These are phyloP conservation scores for Combretum micranthum DNA, from an alignment of 345 rosid genomes.

Conservation along the genomic window DNA sequence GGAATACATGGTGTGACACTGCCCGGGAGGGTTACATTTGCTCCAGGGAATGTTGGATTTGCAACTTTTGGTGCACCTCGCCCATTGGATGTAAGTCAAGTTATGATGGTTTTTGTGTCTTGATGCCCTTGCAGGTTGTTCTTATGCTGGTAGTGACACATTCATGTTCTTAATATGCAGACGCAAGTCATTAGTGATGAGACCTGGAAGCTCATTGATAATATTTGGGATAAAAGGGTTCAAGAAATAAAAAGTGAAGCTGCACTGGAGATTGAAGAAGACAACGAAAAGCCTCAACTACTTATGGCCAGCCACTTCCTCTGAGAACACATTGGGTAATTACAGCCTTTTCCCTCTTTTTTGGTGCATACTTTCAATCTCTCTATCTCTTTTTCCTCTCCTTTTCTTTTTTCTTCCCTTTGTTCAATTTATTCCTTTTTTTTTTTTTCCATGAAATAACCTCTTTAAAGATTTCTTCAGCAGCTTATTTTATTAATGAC, in stretches of 20 bases:
- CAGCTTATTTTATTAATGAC: too few species aligned
- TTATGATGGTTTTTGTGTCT: slow-evolving; percentile 1
- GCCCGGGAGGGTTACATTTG: slow-evolving; percentile 93
- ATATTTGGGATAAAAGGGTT: slow-evolving; percentile 70
- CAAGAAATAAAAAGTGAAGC: slow-evolving; percentile 63
- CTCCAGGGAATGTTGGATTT: slow-evolving; percentile 92
- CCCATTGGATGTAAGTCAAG: slow-evolving; percentile 60
- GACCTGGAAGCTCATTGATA: slow-evolving; percentile 84
- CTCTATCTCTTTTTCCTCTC: too few species aligned
- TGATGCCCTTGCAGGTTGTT: background rate
- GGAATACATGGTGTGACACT: slow-evolving; percentile 76
- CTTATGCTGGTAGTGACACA: background rate
- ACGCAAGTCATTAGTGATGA: slow-evolving; percentile 67
- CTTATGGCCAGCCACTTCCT: slow-evolving; percentile 88
- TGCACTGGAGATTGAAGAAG: slow-evolving; percentile 55
- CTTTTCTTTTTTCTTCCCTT: too few species aligned
- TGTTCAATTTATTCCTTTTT: too few species aligned
- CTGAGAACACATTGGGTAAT: slow-evolving; percentile 15
- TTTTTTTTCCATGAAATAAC: too few species aligned
- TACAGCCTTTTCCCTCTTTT: too few species aligned
- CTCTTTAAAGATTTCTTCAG: too few species aligned
- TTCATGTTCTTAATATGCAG: slow-evolving; percentile 30
- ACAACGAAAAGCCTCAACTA: slow-evolving; percentile 65
- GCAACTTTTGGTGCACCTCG: slow-evolving; percentile 92
- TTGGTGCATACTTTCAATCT: too few species aligned